Percentiles rank a stretch among this genome's conserved stretches.
Evolutionary conservation across 768 basidiomycete species (phyloP).

Genomic region (Termitomyces heimii): DNA sequence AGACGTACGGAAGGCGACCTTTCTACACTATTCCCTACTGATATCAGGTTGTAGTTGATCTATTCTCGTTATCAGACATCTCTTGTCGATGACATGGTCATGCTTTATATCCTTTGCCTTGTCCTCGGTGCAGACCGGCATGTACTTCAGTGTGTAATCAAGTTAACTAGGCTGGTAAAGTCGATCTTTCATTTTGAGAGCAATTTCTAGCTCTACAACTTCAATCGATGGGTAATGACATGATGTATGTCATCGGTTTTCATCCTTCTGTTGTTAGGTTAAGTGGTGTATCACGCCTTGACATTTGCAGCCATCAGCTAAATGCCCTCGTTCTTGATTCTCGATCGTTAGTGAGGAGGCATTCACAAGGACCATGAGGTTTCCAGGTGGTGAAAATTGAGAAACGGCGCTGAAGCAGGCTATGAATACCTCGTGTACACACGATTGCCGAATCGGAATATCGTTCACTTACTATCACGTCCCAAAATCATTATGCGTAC

Average conservation of each 20-base stretch:
- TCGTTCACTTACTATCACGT: not conserved
- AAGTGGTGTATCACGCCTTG: not conserved
- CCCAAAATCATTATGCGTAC: not conserved
- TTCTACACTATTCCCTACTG: not conserved
- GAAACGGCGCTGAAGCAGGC: not conserved
- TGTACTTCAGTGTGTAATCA: not conserved
- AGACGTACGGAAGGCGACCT: not conserved
- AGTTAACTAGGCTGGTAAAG: not conserved
- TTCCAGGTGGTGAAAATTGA: not conserved
- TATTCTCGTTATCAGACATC: constrained; percentile 6
- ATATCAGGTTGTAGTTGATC: not conserved
- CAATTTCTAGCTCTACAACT: not conserved
- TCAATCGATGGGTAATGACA: constrained; percentile 5
- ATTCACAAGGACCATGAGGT: not conserved
- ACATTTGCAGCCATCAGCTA: not conserved
- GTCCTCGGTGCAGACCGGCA: not conserved
- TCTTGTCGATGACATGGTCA: not conserved
- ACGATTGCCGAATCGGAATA: not conserved
- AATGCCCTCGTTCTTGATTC: not conserved
- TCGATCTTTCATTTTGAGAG: not conserved
- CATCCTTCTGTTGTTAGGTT: not conserved
- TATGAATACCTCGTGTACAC: not conserved
- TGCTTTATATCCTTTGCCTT: not conserved
- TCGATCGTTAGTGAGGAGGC: not conserved
- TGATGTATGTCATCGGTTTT: not conserved